Evolutionary conservation across 306 rosid species (phyloP).

Genomic region (Acacia melanoxylon): DNA sequence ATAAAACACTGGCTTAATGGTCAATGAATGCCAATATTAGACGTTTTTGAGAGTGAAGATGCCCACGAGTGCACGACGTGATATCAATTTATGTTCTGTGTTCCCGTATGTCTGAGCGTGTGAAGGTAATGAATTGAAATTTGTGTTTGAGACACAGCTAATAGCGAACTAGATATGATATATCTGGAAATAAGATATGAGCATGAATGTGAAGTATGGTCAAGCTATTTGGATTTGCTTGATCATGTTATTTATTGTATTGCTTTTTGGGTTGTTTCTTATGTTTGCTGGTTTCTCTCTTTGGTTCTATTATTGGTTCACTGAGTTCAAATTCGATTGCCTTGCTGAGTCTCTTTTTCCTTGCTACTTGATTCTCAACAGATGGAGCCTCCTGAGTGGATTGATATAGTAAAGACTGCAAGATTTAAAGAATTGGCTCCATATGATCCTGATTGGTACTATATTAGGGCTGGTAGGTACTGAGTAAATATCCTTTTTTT

Average conservation of each 20-base stretch:
- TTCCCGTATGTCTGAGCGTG: not conserved
- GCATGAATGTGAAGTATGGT: not conserved
- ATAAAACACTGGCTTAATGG: not conserved
- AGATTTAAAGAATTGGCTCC: slow-evolving; percentile 71
- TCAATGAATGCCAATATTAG: not conserved
- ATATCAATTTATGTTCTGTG: not conserved
- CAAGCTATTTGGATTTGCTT: not conserved
- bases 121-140: not conserved
- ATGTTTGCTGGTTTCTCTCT: not conserved
- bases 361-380: slow-evolving; percentile 7
- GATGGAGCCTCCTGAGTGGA: slow-evolving; percentile 76
- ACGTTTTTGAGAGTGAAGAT: not conserved
- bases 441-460: slow-evolving; percentile 77
- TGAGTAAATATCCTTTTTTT: not conserved
- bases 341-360: not conserved
- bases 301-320: not conserved
- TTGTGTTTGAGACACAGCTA: not conserved
- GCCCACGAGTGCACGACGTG: not conserved
- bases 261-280: not conserved
- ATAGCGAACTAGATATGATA: not conserved
- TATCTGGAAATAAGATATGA: not conserved
- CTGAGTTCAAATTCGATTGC: not conserved
- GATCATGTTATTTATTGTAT: not conserved
- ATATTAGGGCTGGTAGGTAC: slow-evolving; percentile 36
- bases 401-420: slow-evolving; percentile 70